A percentile compares a stretch with the other conserved stretches of the same genome.
Evolutionary conservation across 2,329 filamentous ascomycete species (phyloP).

Genomic region (Penicillium sclerotiorum): DNA sequence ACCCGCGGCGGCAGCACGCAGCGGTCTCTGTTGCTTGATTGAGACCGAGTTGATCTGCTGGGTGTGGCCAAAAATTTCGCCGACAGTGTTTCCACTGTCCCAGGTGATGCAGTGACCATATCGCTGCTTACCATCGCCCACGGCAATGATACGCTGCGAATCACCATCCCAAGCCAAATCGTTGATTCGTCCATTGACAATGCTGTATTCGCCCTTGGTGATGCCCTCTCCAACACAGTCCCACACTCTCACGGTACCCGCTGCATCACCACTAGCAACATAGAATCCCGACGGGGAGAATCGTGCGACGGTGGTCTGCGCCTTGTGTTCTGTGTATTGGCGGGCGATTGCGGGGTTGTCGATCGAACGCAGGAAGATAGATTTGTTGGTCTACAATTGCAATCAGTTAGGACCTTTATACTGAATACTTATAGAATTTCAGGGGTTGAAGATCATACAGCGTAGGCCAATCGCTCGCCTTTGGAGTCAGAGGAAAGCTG

Average conservation of each 20-base stretch:
- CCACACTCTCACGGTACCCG: slow-evolving; percentile 87
- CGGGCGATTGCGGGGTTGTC: slow-evolving; percentile 81
- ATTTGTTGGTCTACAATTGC: slow-evolving; percentile 79
- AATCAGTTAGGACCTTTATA: slow-evolving; percentile 1
- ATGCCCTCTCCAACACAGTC: slow-evolving; percentile 82
- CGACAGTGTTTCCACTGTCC: slow-evolving; percentile 94
- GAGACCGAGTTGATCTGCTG: slow-evolving; percentile 89
- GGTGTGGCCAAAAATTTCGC: slow-evolving; percentile 90
- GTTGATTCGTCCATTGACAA: slow-evolving; percentile 92
- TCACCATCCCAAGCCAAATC: slow-evolving; percentile 98
- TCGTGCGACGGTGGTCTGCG: slow-evolving; percentile 85
- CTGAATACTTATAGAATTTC: background rate
- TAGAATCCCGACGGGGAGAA: slow-evolving; percentile 96
- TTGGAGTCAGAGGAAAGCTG: slow-evolving; percentile 86
- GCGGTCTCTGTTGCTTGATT: slow-evolving; percentile 84
- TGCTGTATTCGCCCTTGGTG: slow-evolving; percentile 91
- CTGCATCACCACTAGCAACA: slow-evolving; percentile 85
- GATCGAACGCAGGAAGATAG: slow-evolving; percentile 92
- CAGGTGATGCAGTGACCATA: slow-evolving; percentile 94
- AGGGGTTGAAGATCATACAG: slow-evolving; percentile 59
- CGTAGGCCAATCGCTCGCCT: slow-evolving; percentile 89
- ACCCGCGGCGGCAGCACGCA: slow-evolving; percentile 85
- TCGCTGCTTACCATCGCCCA: slow-evolving; percentile 90
- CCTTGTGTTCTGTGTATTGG: slow-evolving; percentile 91
- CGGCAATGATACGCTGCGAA: slow-evolving; percentile 92